phyloP scores from a whole-genome alignment of 2,329 filamentous ascomycete species.

The Blastomyces parvus region DNA sequence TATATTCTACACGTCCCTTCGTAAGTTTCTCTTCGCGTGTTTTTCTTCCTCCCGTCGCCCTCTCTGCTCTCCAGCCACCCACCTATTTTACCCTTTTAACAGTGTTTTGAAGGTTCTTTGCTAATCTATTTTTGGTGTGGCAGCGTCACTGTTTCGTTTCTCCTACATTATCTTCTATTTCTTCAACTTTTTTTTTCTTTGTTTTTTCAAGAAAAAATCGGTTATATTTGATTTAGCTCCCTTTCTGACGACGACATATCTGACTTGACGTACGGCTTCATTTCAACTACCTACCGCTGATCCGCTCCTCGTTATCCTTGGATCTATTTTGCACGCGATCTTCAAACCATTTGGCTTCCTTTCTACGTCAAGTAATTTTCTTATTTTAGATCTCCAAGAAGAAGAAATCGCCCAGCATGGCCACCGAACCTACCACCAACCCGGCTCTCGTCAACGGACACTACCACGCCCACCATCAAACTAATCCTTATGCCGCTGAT shows the following conservation, averaged over 20 bases:
- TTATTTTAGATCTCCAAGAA: not conserved
- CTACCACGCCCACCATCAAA: slow-evolving; percentile 30
- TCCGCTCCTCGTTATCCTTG: slow-evolving; percentile 1
- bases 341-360: not conserved
- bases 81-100: not conserved
- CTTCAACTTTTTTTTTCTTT: too few relatives aligned
- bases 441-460: slow-evolving; percentile 33
- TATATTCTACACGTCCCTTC: slow-evolving; percentile 1
- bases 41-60: not conserved
- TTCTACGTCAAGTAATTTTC: not conserved
- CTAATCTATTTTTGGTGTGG: not conserved
- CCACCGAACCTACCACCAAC: slow-evolving; percentile 28
- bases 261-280: not conserved
- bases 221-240: too few relatives aligned
- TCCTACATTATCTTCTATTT: slow-evolving; percentile 15
- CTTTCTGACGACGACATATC: too few relatives aligned
- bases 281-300: not conserved
- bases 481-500: slow-evolving; percentile 26
- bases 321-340: not conserved
- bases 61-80: not conserved
- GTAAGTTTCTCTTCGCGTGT: not conserved
- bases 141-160: not conserved
- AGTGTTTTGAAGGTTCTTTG: not conserved
- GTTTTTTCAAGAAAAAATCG: too few relatives aligned
- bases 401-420: slow-evolving; percentile 21